Conservation (phyloP, 768 basidiomycete genomes). For the Nidula microcarpa region DNA sequence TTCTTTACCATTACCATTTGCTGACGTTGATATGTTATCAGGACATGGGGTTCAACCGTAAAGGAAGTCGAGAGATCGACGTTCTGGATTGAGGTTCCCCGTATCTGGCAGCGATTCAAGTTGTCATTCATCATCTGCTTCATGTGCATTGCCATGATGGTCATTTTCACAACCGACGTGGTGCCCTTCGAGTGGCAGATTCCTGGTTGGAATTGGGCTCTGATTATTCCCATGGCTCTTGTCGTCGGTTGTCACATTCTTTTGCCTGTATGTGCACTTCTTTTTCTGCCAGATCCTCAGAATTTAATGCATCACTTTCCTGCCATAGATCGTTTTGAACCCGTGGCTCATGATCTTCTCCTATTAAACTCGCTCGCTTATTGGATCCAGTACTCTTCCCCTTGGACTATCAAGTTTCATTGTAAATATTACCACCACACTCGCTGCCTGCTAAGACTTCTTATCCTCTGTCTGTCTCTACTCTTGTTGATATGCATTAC, state of each 20-base stretch:
- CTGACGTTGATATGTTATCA: slow-evolving; percentile 8
- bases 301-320: background rate
- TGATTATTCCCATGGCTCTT: slow-evolving; percentile 70
- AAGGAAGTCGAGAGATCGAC: slow-evolving; percentile 87
- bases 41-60: slow-evolving; percentile 55
- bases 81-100: slow-evolving; percentile 88
- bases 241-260: slow-evolving; percentile 68
- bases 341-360: slow-evolving; percentile 87
- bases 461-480: background rate
- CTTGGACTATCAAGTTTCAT: background rate
- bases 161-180: slow-evolving; percentile 49
- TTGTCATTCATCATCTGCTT: slow-evolving; percentile 65
- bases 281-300: background rate
- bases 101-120: slow-evolving; percentile 81
- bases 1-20: background rate
- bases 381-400: background rate
- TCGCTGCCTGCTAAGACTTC: background rate
- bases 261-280: slow-evolving; percentile 54
- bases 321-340: slow-evolving; percentile 65
- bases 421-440: background rate
- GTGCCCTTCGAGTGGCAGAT: slow-evolving; percentile 71
- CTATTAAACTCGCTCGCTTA: slow-evolving; percentile 26
- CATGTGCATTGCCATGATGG: slow-evolving; percentile 53
- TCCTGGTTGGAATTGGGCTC: slow-evolving; percentile 59
- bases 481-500: background rate